Conservation (phyloP, 1,284 basidiomycete species). For the Ceratobasidium sp. region DNA sequence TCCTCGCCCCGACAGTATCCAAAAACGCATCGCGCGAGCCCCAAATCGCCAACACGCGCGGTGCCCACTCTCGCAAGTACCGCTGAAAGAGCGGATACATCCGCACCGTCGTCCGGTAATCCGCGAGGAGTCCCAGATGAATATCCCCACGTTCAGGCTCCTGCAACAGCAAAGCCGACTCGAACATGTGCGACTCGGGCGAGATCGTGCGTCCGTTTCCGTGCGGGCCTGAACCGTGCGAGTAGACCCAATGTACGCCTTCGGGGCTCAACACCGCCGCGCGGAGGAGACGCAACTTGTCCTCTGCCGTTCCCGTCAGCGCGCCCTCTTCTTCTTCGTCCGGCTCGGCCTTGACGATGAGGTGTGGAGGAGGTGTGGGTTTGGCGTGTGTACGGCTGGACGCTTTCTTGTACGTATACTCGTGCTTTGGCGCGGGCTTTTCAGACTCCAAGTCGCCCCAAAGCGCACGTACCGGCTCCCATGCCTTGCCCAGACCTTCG, state of each 20-base stretch:
- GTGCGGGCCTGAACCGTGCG: conserved; percentile 24
- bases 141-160: conserved; percentile 52
- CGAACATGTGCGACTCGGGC: conserved; percentile 49
- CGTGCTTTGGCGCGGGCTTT: conserved; percentile 6
- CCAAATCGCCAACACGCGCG: conserved; percentile 62
- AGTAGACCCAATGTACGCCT: conserved; percentile 33
- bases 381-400: neutral
- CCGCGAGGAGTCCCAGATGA: conserved; percentile 60
- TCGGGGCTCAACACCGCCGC: conserved; percentile 22
- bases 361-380: conserved; percentile 47
- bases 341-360: neutral
- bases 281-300: conserved; percentile 21
- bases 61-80: conserved; percentile 58
- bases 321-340: conserved; percentile 6
- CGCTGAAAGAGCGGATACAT: conserved; percentile 62
- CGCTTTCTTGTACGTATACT: conserved; percentile 38
- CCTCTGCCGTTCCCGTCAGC: conserved; percentile 18
- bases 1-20: conserved; percentile 60
- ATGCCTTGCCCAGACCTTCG: conserved; percentile 59
- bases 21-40: conserved; percentile 62
- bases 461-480: conserved; percentile 56
- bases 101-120: conserved; percentile 60
- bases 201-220: conserved; percentile 50
- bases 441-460: conserved; percentile 53
- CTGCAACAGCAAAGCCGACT: conserved; percentile 24